These are phyloP conservation scores for Pelargonium citronellum DNA, from an alignment of 441 rosid species.

Conservation along the genomic window DNA sequence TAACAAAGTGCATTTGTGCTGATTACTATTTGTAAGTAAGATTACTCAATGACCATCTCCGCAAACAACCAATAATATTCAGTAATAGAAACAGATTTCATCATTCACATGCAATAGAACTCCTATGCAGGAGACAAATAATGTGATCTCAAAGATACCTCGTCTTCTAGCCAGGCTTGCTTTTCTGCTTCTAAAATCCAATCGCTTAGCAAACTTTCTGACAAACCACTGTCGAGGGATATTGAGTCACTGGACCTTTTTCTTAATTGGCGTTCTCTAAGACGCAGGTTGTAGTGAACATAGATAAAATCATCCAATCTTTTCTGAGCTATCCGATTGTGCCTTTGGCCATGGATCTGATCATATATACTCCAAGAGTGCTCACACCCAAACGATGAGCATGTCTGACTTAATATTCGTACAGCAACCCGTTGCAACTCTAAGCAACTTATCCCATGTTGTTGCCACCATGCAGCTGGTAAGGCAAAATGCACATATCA, in stretches of 20 bases:
- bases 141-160: conserved; percentile 36
- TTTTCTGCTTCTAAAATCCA: conserved; percentile 55
- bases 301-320: conserved; percentile 50
- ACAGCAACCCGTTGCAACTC: conserved; percentile 79
- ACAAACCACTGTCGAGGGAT: conserved; percentile 41
- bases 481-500: conserved; percentile 12
- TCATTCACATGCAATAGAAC: conserved; percentile 6
- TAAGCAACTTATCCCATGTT: conserved; percentile 72
- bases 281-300: conserved; percentile 65
- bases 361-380: conserved; percentile 66
- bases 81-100: conserved; percentile 1
- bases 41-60: not conserved
- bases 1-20: not conserved
- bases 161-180: conserved; percentile 39
- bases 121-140: not conserved
- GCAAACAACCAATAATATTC: not conserved
- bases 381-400: conserved; percentile 70
- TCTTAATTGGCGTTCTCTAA: conserved; percentile 45
- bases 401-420: conserved; percentile 77
- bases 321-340: conserved; percentile 43
- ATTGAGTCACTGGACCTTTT: conserved; percentile 33
- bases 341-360: conserved; percentile 47
- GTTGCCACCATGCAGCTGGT: conserved; percentile 86
- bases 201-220: conserved; percentile 50
- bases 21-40: not conserved